Evolutionary conservation across 495 filamentous ascomycete species (phyloP).

Genomic region (Penicillium soppii): DNA sequence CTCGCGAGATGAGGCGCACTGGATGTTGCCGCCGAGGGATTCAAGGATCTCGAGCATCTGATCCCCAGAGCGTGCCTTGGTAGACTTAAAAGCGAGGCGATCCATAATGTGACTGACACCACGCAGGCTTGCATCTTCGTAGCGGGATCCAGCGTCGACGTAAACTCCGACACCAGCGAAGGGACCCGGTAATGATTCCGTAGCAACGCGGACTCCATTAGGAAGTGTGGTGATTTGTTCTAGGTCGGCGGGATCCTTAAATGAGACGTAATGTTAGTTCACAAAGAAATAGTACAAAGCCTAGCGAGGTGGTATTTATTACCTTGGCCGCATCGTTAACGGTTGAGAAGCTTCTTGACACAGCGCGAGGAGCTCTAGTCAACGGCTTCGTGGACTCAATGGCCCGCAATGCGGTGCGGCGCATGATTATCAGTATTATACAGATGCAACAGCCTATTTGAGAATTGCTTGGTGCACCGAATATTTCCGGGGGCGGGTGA

Average conservation of each 20-base stretch:
- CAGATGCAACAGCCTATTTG: not conserved
- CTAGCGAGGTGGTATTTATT: constrained; percentile 12
- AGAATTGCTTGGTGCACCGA: constrained; percentile 7
- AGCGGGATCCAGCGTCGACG: constrained; percentile 93
- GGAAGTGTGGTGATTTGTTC: constrained; percentile 86
- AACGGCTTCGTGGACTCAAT: constrained; percentile 44
- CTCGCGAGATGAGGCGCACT: constrained; percentile 93
- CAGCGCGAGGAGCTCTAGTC: constrained; percentile 37
- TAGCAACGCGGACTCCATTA: constrained; percentile 93
- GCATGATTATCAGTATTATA: constrained; percentile 30
- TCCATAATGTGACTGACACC: constrained; percentile 97
- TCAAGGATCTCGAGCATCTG: constrained; percentile 86
- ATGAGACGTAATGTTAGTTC: constrained; percentile 8
- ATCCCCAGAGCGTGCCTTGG: constrained; percentile 67
- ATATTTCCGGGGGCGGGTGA: constrained; percentile 13
- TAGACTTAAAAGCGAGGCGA: constrained; percentile 94
- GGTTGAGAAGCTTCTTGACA: constrained; percentile 44
- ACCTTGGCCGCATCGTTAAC: constrained; percentile 42
- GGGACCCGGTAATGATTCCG: constrained; percentile 90
- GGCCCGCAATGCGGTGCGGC: constrained; percentile 47
- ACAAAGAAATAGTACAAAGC: not conserved
- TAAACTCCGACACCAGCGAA: constrained; percentile 97
- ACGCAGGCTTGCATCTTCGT: constrained; percentile 80
- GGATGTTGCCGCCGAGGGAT: constrained; percentile 87
- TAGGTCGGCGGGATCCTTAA: constrained; percentile 82